Evolutionary conservation across 805 yeast genomes (phyloP), one percentile per base, ranked within the genome.

Genomic region (Starmerella gropengiesseri): DNA sequence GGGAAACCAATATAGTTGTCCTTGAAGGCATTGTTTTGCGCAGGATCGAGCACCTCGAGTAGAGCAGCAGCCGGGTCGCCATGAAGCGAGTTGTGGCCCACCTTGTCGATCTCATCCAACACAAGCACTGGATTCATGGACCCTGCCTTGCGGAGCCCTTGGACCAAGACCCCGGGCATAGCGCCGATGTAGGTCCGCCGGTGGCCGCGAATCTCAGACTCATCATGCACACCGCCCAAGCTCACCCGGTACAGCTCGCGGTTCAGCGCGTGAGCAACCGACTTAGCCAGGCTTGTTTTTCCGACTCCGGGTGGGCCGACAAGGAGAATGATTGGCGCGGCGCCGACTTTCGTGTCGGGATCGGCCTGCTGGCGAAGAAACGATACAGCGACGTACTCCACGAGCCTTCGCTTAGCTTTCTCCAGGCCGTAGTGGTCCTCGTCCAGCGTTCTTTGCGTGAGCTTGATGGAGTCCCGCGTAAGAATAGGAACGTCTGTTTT

Each of bases 231-330:
- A 30, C 95, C 95, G 21, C 95, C 95, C 2, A 85, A 69, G 2
- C 93, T 81, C 14, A 85, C 70, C 31, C 94, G 68, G 58, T 83
- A 89, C 59, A 83, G 80, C 46, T 75, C 73, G 36, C 93, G 69
- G 0, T 81, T 78, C 44, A 85, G 62, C 5, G 89, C 75, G 9
- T 68, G 62, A 1, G 95, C 94, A 37, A 85, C 74, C 0, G 93
- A 81, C 55, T 77, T 76, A 4, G 94, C 94, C 44, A 85, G 66
- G 1, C 91, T 79, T 0, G 95, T 85, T 59, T 85, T 85, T 22
- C 95, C 95, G 12, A 84, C 91, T 28, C 95, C 95, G 0, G 95
- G 95, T 9, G 95, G 95, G 0, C 95, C 95, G 5, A 83, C 84
- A 44, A 85, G 69, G 60, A 85, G 67, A 31, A 85, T 60, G 33